phyloP scores from a whole-genome alignment of 495 filamentous ascomycete species.

The Penicillium paradoxum region DNA sequence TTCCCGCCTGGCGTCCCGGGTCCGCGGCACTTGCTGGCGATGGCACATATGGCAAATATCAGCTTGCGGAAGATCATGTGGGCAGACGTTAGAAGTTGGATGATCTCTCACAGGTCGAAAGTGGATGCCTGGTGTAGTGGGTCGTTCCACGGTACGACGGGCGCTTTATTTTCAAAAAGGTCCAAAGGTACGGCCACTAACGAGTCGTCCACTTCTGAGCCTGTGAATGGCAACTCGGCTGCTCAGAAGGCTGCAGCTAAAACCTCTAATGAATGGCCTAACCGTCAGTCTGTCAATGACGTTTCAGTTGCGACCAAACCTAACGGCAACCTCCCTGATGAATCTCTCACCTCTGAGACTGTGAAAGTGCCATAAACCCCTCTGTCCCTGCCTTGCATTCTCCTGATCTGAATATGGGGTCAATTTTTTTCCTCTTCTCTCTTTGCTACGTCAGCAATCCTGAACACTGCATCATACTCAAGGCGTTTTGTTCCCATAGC shows the following conservation, averaged over 20 bases:
- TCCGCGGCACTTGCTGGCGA: slow-evolving; percentile 29
- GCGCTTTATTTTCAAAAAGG: too few species aligned
- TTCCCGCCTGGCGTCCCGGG: slow-evolving; percentile 32
- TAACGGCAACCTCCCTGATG: background rate
- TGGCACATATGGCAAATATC: slow-evolving; percentile 40
- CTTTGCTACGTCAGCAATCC: slow-evolving; percentile 6
- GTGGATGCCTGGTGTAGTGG: too few species aligned
- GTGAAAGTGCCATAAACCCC: background rate
- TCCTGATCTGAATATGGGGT: too few species aligned
- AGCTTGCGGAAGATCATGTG: slow-evolving; percentile 26
- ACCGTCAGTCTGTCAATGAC: too few species aligned
- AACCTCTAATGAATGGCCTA: too few species aligned
- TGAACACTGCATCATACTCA: slow-evolving; percentile 16
- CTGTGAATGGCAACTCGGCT: too few species aligned
- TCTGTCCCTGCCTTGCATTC: background rate
- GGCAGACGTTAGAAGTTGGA: slow-evolving; percentile 15
- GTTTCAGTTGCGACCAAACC: background rate
- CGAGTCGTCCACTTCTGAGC: too few species aligned
- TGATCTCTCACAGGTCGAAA: background rate
- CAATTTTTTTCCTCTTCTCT: background rate
- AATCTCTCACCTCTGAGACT: background rate
- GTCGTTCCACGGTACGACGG: too few species aligned
- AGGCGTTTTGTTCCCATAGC: slow-evolving; percentile 10
- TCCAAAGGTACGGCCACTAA: too few species aligned
- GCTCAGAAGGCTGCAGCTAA: too few species aligned